A percentile compares a stretch with the other conserved stretches of the same genome.
Conservation (phyloP, 331 rosid genomes). For the Spiraea crenata region DNA sequence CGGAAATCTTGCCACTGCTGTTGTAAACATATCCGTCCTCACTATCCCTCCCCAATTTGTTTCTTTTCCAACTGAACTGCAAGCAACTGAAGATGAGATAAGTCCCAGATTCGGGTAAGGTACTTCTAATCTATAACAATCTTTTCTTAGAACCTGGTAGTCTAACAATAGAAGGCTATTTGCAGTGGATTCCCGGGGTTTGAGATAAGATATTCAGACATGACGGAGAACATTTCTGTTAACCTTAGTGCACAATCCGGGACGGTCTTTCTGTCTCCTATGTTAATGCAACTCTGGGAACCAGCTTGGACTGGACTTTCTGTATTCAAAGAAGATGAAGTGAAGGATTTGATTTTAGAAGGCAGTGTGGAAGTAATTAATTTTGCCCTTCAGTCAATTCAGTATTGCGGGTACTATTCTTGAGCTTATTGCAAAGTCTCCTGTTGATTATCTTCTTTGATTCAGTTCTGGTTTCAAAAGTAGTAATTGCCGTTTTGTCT, state of each 20-base stretch:
- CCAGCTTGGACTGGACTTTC: conserved; percentile 50
- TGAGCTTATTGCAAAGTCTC: not conserved
- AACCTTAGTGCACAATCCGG: conserved; percentile 63
- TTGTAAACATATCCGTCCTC: conserved; percentile 59
- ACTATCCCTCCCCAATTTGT: conserved; percentile 75
- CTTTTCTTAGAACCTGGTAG: not conserved
- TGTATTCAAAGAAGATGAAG: conserved; percentile 35
- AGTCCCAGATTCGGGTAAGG: conserved; percentile 74
- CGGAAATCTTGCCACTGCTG: conserved; percentile 68
- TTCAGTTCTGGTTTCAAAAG: not conserved
- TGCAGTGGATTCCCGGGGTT: conserved; percentile 73
- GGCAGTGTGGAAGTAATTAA: conserved; percentile 73
- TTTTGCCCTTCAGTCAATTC: conserved; percentile 73
- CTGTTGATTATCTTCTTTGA: not conserved
- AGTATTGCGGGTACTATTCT: conserved; percentile 63
- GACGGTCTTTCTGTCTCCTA: conserved; percentile 57
- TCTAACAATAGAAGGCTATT: conserved; percentile 3
- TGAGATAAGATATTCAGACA: conserved; percentile 72
- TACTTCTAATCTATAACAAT: not conserved
- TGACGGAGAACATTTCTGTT: conserved; percentile 58
- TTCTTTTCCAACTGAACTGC: conserved; percentile 68
- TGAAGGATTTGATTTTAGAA: conserved; percentile 47
- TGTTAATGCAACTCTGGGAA: conserved; percentile 65
- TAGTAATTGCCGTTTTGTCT: conserved; percentile 1
- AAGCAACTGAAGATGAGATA: conserved; percentile 71